Conservation (phyloP, 1,139 yeast genomes). For the Saccharomyces hybrid region DNA sequence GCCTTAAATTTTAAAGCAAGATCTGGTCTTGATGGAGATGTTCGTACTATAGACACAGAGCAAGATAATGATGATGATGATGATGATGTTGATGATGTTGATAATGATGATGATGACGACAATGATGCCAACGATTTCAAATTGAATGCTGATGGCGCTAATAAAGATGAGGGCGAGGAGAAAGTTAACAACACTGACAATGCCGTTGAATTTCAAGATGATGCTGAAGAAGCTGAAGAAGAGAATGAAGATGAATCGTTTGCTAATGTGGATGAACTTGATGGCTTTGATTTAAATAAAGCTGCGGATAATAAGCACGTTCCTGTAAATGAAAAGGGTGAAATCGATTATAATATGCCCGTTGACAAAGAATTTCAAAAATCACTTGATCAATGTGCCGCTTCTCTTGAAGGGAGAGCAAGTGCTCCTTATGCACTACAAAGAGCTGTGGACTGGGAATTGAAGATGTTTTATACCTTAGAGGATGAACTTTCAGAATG, state of each 20-base stretch:
- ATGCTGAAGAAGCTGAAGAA: conserved; percentile 18
- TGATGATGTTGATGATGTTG: background rate
- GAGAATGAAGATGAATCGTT: conserved; percentile 29
- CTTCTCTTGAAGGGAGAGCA: conserved; percentile 24
- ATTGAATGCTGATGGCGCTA: background rate
- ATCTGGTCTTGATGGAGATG: conserved; percentile 12
- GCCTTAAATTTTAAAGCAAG: conserved; percentile 7
- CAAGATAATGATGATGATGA: conserved; percentile 1
- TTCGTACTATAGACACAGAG: conserved; percentile 6
- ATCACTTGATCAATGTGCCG: conserved; percentile 33
- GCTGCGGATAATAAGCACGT: background rate
- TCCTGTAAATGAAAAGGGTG: conserved; percentile 3
- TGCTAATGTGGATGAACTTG: conserved; percentile 33
- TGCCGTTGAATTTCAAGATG: conserved; percentile 1
- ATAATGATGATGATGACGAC: too few species aligned
- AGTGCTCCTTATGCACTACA: conserved; percentile 27
- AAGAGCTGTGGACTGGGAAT: conserved; percentile 42
- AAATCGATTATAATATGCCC: conserved; percentile 32
- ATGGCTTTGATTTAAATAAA: conserved; percentile 20
- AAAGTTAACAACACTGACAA: conserved; percentile 9
- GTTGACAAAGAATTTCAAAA: conserved; percentile 33
- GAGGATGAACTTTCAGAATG: conserved; percentile 51
- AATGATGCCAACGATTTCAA: background rate
- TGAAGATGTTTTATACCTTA: conserved; percentile 38
- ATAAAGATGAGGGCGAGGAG: background rate